Base-by-base conservation (phyloP, 768 basidiomycete genomes). In the Coprinopsis strossmayeri region DNA sequence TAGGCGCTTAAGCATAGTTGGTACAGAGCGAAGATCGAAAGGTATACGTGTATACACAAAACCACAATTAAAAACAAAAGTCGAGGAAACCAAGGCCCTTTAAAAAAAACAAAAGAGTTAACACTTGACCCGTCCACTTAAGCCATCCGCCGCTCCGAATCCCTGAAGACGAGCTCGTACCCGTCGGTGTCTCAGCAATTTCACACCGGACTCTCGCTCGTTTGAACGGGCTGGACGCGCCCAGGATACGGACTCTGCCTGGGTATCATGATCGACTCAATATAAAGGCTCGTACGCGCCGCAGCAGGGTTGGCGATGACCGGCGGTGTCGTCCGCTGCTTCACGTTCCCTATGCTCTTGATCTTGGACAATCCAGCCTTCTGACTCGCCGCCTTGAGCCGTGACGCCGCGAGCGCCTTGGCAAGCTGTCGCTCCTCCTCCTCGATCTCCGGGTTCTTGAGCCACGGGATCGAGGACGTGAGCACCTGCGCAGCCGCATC, bases 121-220 rank as follows among this genome's bases (percentile, higher is more conserved):
- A n/a, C n/a, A n/a, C n/a, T n/a, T n/a, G n/a, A n/a, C n/a, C n/a
- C n/a, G n/a, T n/a, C n/a, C n/a, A n/a, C n/a, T n/a, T n/a, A n/a
- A n/a, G n/a, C n/a, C n/a, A n/a, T n/a, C n/a, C n/a, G n/a, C n/a
- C n/a, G n/a, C n/a, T 68, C 66, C 5, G 65, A 63, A 61, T 69
- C 63, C 27, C 61, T 60, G 45, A 63, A 45, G 17, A 65, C 57
- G 34, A n/a, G n/a, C 57, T 56, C 13, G 24, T 21, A 23, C 5
- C 25, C 41, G 41, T 26, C 9, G n/a, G n/a, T n/a, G n/a, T n/a
- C n/a, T n/a, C n/a, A n/a, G n/a, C n/a, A n/a, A n/a, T n/a, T n/a
- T n/a, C n/a, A n/a, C n/a, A n/a, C n/a, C n/a, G n/a, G n/a, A n/a
- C n/a, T n/a, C n/a, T n/a, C n/a, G n/a, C n/a, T n/a, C n/a, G n/a